phyloP scores from a whole-genome alignment of 139 green algal species.

The Tetradesmus lagerheimii region DNA sequence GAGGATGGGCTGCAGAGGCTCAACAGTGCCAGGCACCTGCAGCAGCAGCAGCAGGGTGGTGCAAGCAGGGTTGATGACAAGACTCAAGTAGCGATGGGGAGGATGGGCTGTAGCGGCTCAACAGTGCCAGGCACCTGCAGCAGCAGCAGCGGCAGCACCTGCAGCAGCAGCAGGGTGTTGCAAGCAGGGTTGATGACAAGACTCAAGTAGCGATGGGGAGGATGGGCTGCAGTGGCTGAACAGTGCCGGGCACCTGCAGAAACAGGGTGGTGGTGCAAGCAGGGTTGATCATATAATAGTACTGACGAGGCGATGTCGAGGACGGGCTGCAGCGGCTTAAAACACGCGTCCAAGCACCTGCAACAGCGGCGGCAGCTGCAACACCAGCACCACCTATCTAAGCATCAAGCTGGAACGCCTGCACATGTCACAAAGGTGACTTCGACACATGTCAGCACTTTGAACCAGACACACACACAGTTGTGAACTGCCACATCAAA shows the following conservation, averaged over 20 bases:
- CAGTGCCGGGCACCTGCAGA: slow-evolving; percentile 68
- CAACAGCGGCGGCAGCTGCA: background rate
- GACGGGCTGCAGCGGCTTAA: too few species aligned
- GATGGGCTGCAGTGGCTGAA: slow-evolving; percentile 90
- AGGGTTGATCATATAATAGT: too few species aligned
- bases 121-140: slow-evolving; percentile 70
- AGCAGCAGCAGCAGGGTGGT: slow-evolving; percentile 43
- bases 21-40: slow-evolving; percentile 79
- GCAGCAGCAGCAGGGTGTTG: too few species aligned
- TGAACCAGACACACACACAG: too few species aligned
- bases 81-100: too few species aligned
- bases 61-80: background rate
- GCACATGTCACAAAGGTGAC: too few species aligned
- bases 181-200: too few species aligned
- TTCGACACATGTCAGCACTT: too few species aligned
- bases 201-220: too few species aligned
- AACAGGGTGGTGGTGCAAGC: background rate
- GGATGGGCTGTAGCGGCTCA: slow-evolving; percentile 81
- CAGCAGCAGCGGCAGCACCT: slow-evolving; percentile 94
- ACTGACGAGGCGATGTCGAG: too few species aligned
- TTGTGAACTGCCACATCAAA: background rate
- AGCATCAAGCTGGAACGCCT: too few species aligned
- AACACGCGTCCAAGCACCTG: slow-evolving; percentile 1
- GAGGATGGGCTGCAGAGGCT: slow-evolving; percentile 93
- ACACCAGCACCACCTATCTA: too few species aligned